Evolutionary conservation across 2,329 filamentous ascomycete species (phyloP), one percentile per base, ranked within the genome.

Genomic region (Colletotrichum sp.): DNA sequence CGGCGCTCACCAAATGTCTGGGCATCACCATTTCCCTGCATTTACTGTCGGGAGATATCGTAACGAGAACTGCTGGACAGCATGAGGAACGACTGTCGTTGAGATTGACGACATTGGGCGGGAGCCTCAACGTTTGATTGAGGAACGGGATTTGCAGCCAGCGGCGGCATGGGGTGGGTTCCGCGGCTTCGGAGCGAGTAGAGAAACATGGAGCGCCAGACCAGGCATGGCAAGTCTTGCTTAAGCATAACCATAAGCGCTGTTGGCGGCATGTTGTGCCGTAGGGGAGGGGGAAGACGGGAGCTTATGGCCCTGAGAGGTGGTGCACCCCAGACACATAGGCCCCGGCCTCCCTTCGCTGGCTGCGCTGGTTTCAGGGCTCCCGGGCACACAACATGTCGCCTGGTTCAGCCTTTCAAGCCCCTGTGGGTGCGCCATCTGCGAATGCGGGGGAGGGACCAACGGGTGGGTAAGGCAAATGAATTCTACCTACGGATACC

Each of bases 111-210:
- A 60, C 26, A 21, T 32, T 26, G 26, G 65, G n/a, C 57, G 18
- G 55, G 74, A 76, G 74, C 64, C 74, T 76, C 74, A 66, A 76
- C 64, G 64, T 66, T 36, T 69, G 32, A 64, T 73, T 58, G 58
- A 63, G 36, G 28, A 74, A 34, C 67, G 57, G 36, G 69, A 26
- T 73, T 72, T 64, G 64, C 69, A 43, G 43, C 57, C 48, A 34
- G 36, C 55, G 64, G 63, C 63, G 72, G 63, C 38, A 38, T 36
- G 28, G 60, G 48, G 72, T 38, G 32, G 58, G 64, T 75, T 48
- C 73, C 73, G 64, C 63, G 64, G 63, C 70, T 36, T 43, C 55
- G 70, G 73, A 58, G 57, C 67, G 43, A 52, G 43, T 10, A 21
- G 43, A 61, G 26, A 64, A 58, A 48, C 38, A 72, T 34, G 65